Base-by-base conservation (phyloP, 2,329 filamentous ascomycete genomes). In the Tolypocladium pustulatum region DNA sequence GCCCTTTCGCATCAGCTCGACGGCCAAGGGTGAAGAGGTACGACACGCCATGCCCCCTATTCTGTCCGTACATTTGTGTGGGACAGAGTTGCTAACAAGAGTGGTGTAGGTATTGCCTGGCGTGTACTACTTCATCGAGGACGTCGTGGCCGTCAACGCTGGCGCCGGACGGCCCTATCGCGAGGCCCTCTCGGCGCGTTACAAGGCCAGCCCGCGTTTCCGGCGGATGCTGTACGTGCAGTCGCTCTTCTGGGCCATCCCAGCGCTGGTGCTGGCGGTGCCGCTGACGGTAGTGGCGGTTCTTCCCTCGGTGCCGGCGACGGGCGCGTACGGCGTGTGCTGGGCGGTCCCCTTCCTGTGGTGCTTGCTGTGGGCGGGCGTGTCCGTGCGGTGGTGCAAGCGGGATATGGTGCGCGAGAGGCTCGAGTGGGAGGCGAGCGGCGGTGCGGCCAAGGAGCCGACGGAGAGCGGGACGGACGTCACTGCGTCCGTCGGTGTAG, bases 141-240 rank as follows among this genome's bases (percentile, higher is more conserved):
- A 89, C 64, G 78, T 87, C 30, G 79, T 87, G 17, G 84, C 83
- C 5, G 86, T 89, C 46, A 86, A 88, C 65, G 85, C 83, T 25
- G 80, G 78, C 4, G 85, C 82, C 12, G 73, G 73, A n/a, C 69
- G 72, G 40, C 73, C 73, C 0, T 77, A 71, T 52, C 70, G 75
- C 51, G 73, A 76, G 57, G 74, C 74, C 12, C 65, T 75, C 32
- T 70, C 74, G 27, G 75, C 74, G 10, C 67, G 75, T 27, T 77
- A 76, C 61, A 67, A 71, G 57, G 73, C 74, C 6, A 75, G 72
- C 60, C 72, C 73, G 10, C 69, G 73, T 5, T 77, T 77, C 61
- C 69, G 69, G 38, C 66, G 70, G 37, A 76, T 77, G 74, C 65
- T 77, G 10, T 67, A 71, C 60, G 64, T 69, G 12, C 70, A 74